A percentile compares a stretch with the other conserved stretches of the same genome.
These are phyloP conservation scores for Ganoderma meredithae DNA, from an alignment of 1,284 basidiomycete species.

Conservation along the genomic window DNA sequence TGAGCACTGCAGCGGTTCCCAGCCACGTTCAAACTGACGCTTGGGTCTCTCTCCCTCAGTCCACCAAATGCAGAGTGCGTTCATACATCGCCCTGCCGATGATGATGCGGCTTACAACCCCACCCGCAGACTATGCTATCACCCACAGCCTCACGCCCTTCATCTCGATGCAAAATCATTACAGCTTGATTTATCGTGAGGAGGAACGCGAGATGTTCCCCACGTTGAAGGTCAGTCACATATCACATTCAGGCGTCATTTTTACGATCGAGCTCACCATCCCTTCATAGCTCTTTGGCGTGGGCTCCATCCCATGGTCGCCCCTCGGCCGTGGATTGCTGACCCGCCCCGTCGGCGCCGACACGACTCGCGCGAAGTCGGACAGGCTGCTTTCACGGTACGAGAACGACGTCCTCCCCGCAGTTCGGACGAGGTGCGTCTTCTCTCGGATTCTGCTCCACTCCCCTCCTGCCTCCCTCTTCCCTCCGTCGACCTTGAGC, in stretches of 20 bases:
- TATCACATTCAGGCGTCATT: too few species aligned
- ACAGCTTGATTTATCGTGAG: constrained; percentile 54
- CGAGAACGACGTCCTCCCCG: constrained; percentile 11
- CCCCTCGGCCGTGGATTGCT: constrained; percentile 49
- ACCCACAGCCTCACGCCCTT: constrained; percentile 54
- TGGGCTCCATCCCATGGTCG: constrained; percentile 52
- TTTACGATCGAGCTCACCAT: too few species aligned
- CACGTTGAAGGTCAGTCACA: too few species aligned
- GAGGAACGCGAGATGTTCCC: constrained; percentile 62
- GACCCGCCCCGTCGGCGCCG: constrained; percentile 40
- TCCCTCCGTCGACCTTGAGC: too few species aligned
- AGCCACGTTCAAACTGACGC: not conserved
- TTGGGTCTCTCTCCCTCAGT: not conserved
- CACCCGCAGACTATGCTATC: constrained; percentile 41
- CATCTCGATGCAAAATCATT: constrained; percentile 63
- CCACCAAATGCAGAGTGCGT: constrained; percentile 54
- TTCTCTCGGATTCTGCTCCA: constrained; percentile 1
- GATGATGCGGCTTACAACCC: too few species aligned
- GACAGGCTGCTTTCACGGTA: constrained; percentile 25
- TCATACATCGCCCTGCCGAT: too few species aligned
- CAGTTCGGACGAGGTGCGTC: constrained; percentile 4
- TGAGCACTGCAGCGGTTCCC: constrained; percentile 11
- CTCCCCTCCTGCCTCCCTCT: not conserved
- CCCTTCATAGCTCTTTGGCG: constrained; percentile 40
- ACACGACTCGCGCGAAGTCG: constrained; percentile 37